phyloP scores from a whole-genome alignment of 495 filamentous ascomycete species.

The Penicillium desertorum region DNA sequence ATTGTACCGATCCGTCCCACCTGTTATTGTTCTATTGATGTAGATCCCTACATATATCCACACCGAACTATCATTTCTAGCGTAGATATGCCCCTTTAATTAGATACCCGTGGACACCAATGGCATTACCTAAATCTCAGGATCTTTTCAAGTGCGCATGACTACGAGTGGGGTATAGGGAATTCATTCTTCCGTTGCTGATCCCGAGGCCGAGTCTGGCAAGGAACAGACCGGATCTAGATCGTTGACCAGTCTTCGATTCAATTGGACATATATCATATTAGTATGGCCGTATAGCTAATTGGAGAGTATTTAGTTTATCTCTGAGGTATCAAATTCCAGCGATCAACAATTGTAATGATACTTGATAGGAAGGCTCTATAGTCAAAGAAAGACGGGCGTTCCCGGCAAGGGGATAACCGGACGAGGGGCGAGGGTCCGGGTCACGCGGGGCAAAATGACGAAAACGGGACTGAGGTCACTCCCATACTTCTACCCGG shows the following conservation, averaged over 20 bases:
- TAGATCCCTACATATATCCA: neutral
- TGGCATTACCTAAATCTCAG: slow-evolving; percentile 6
- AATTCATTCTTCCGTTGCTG: slow-evolving; percentile 14
- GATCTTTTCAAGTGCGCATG: slow-evolving; percentile 14
- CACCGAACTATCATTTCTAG: slow-evolving; percentile 3
- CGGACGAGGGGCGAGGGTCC: slow-evolving; percentile 3
- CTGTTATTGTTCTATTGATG: neutral
- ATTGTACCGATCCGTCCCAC: slow-evolving; percentile 3
- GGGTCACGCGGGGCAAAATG: slow-evolving; percentile 16
- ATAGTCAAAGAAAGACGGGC: slow-evolving; percentile 3
- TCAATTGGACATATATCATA: neutral
- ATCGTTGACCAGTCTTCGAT: neutral
- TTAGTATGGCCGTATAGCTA: neutral
- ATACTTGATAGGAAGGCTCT: neutral
- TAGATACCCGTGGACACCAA: neutral
- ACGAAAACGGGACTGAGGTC: slow-evolving; percentile 14
- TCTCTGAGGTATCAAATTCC: neutral
- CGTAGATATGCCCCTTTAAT: neutral
- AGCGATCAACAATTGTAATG: neutral
- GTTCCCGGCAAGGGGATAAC: slow-evolving; percentile 9
- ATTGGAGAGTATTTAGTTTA: neutral
- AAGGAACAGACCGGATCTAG: slow-evolving; percentile 9
- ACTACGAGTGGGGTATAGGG: slow-evolving; percentile 12
- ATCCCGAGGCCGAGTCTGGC: slow-evolving; percentile 13
- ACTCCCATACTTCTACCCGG: slow-evolving; percentile 16